Percentiles rank a stretch among this genome's conserved stretches.
Conservation (phyloP, 1,284 basidiomycete genomes). For the Mycosarcoma maydis region DNA sequence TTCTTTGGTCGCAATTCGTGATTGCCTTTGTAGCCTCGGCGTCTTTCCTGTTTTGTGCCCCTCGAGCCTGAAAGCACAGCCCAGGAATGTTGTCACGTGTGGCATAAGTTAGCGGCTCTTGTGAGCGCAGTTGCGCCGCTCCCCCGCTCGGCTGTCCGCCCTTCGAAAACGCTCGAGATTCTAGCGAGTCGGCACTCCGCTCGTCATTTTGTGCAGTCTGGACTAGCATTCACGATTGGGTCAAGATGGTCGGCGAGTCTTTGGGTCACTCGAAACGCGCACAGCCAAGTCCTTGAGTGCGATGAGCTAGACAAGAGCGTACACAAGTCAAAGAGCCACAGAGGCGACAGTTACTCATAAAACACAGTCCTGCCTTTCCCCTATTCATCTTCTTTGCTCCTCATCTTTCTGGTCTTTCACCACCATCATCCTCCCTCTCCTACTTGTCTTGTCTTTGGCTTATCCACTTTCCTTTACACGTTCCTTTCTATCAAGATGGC, state of each 20-base stretch:
- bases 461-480: not conserved
- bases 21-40: constrained; percentile 1
- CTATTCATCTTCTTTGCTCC: not conserved
- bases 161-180: not conserved
- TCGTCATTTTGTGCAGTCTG: not conserved
- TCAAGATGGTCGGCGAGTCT: no score
- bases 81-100: no score
- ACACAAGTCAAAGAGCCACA: no score
- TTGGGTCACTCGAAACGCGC: no score
- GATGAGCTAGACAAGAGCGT: no score
- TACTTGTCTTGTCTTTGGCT: no score
- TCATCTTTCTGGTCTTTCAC: not conserved
- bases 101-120: no score
- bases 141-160: not conserved
- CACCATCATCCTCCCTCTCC: constrained; percentile 2
- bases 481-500: constrained; percentile 18
- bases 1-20: not conserved
- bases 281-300: no score
- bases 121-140: not conserved
- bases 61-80: not conserved
- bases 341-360: no score
- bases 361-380: not conserved
- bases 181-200: not conserved
- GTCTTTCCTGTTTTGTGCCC: not conserved
- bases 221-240: no score